Base-by-base conservation (phyloP, 192 early-diverging fungal species). In the Helicostylum pulchrum region DNA sequence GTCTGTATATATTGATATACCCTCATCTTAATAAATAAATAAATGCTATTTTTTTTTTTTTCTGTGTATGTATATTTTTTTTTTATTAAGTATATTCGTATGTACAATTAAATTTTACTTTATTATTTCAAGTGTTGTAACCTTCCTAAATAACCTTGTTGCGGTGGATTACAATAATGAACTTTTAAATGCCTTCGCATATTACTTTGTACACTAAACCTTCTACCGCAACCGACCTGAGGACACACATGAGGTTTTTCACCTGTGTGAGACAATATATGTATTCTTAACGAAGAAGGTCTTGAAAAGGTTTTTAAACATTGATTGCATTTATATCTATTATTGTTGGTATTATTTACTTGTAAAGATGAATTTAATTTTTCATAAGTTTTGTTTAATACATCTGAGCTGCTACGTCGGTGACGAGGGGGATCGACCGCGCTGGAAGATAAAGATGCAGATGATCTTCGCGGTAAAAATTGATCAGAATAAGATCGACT, bases 181-280 rank as follows among this genome's bases (percentile, higher is more conserved):
- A 60, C 43, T 55, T 45, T 63, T n/a, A 63, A 20, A 51, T 63
- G 61, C 5, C 61, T 48, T 42, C 61, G 50, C 61, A 63, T 63
- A 31, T 63, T 63, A 42, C 61, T 63, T 19, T 63, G 61, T 36
- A 63, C 61, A 52, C 61, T 63, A 45, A 63, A 63, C 0, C 61
- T 47, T 30, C 61, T 42, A 12, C 61, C 61, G 19, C 61, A 63
- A 34, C 61, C 61, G 7, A 26, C 23, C 3, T 63, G 61, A 17
- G 61, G 39, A 53, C 61, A 63, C 31, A 36, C n/a, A 17, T 63
- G 61, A 52, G 61, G 61, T 12, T 63, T 63, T 36, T 63, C 61
- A 26, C 61, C 61, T 6, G 61, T 63, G 23, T 63, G 61, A 42
- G 61, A 63, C 39, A 63, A 52, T 1, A 63, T 36, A 51, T 63